Evolutionary conservation across 352 stramenopile genomes (phyloP).

Genomic region (Globisporangium viniferum): DNA sequence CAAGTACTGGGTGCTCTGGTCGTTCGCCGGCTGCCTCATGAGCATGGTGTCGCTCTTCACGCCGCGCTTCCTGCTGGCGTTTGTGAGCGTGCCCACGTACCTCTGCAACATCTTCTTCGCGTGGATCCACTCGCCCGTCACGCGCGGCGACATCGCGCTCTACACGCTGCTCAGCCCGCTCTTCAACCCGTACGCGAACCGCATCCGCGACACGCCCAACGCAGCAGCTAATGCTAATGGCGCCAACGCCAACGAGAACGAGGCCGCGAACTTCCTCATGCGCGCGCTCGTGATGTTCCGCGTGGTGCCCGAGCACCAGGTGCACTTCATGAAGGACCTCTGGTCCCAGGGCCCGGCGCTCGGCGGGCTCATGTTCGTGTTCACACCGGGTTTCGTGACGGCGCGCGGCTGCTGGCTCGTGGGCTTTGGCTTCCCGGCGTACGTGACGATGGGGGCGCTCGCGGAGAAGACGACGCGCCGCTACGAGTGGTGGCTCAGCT

Average conservation of each 20-base stretch:
- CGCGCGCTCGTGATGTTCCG: conserved; percentile 61
- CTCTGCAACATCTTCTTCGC: conserved; percentile 67
- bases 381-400: conserved; percentile 82
- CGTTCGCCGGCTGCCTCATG: conserved; percentile 37
- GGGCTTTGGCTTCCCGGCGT: conserved; percentile 81
- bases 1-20: conserved; percentile 87
- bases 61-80: conserved; percentile 54
- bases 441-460: conserved; percentile 76
- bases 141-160: conserved; percentile 62
- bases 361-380: conserved; percentile 76
- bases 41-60: conserved; percentile 67
- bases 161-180: conserved; percentile 67
- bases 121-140: conserved; percentile 80
- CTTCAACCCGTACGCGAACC: conserved; percentile 74
- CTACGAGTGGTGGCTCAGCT: conserved; percentile 88
- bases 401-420: conserved; percentile 67
- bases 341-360: conserved; percentile 80
- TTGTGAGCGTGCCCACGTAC: conserved; percentile 51
- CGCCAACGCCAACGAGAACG: conserved; percentile 21
- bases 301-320: conserved; percentile 59
- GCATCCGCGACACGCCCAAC: conserved; percentile 39
- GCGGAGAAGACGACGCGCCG: conserved; percentile 67
- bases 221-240: conserved; percentile 4
- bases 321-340: conserved; percentile 71
- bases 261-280: conserved; percentile 62